A percentile compares a stretch with the other conserved stretches of the same genome.
Conservation (phyloP, 768 basidiomycete species). For the Pluteus cervinus region DNA sequence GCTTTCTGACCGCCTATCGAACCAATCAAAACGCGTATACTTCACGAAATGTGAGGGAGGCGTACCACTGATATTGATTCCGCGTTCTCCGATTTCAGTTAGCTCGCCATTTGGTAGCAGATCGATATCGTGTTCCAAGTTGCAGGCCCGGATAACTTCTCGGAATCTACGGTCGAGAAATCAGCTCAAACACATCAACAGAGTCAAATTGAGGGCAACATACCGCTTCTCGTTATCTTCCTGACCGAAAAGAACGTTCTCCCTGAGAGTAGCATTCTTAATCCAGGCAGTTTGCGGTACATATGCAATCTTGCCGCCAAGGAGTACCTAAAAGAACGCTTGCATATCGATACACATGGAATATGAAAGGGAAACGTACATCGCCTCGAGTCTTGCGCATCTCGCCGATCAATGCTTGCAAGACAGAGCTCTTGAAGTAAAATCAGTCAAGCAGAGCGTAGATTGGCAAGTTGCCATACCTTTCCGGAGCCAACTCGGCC, state of each 20-base stretch:
- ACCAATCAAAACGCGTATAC: background rate
- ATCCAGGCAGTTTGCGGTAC: conserved; percentile 64
- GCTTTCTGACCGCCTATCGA: conserved; percentile 39
- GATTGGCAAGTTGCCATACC: too few relatives aligned
- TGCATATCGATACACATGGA: background rate
- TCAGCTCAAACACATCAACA: too few relatives aligned
- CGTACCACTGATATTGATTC: conserved; percentile 59
- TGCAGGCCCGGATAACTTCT: conserved; percentile 57
- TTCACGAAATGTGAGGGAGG: background rate
- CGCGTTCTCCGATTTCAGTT: conserved; percentile 75
- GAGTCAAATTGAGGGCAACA: conserved; percentile 3
- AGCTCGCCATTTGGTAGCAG: conserved; percentile 64
- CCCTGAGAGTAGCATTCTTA: conserved; percentile 57
- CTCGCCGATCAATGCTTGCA: conserved; percentile 57
- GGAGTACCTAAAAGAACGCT: conserved; percentile 28
- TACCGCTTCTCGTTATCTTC: conserved; percentile 52
- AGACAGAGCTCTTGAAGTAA: conserved; percentile 40
- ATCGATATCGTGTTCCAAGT: conserved; percentile 63
- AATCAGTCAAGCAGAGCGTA: too few relatives aligned
- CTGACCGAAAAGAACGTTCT: conserved; percentile 74
- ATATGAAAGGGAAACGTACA: conserved; percentile 22
- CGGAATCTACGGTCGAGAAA: conserved; percentile 41
- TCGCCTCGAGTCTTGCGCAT: conserved; percentile 58
- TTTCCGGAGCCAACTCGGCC: conserved; percentile 75
- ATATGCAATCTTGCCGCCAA: conserved; percentile 52